Base-by-base conservation (phyloP, 1,139 yeast species). In the Pneumocystis murina region DNA sequence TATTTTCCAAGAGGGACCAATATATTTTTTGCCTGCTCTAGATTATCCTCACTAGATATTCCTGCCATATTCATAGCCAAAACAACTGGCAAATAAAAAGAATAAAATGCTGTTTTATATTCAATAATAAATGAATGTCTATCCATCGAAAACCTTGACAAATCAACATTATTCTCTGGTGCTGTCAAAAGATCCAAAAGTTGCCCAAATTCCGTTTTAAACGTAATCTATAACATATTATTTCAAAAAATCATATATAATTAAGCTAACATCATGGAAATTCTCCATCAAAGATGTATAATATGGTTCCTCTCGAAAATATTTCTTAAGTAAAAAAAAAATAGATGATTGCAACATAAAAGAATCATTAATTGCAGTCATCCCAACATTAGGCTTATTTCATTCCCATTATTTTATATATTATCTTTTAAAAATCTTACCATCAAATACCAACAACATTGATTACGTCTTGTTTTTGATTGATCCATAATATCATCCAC, bases 401-500 rank as follows among this genome's bases (percentile, higher is more conserved):
- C 16, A 35, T 14, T 38, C 24, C n/a, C 4, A 10, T 12, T 24
- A 4, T 20, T 3, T 14, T 28, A 17, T 14, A 3, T 30, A 43
- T 16, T 16, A 59, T 28, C 60, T n/a, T 36, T 24, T 12, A 28
- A 28, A 40, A 28, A 28, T 20, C 67, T 43, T 61, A 68, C 71
- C 65, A 70, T 68, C 64, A 74, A 85, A 78, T 91, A 94, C 98
- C 98, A 94, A 78, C 99, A 94, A 70, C 96, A 92, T 76, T 92
- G 97, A 64, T 97, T 97, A 75, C 99, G 85, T 80, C 99, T 87
- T 61, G 98, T 94, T 75, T 89, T 87, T 54, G 97, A 88, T 70
- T 84, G 84, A 76, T 94, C 99, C 99, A 94, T 94, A 83, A 94
- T 94, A 75, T 94, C 99, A 75, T 94, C 99, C 48, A 97, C 95